phyloP scores from a whole-genome alignment of 2,329 filamentous ascomycete species.

The Helicocarpus griseus region DNA sequence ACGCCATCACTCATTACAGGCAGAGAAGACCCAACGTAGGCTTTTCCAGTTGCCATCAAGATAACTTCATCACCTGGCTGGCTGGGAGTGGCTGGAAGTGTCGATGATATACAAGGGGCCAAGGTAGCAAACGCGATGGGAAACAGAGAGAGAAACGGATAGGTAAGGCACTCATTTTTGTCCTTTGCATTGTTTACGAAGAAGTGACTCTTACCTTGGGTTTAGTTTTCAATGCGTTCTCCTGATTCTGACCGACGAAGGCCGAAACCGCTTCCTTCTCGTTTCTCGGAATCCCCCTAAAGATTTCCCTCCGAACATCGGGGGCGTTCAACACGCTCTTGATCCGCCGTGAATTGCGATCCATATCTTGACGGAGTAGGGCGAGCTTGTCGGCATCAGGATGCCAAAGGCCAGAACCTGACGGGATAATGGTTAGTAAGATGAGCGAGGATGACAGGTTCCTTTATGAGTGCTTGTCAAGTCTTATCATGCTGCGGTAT shows the following conservation, averaged over 20 bases:
- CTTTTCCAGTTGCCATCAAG: too few species aligned
- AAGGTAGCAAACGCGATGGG: not conserved
- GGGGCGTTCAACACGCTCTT: slow-evolving; percentile 56
- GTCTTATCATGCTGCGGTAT: not conserved
- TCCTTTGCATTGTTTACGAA: not conserved
- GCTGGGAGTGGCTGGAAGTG: not conserved
- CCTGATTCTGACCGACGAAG: slow-evolving; percentile 60
- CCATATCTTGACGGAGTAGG: slow-evolving; percentile 62
- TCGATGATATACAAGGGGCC: not conserved
- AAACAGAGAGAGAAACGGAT: not conserved
- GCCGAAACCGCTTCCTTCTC: slow-evolving; percentile 55
- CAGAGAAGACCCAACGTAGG: not conserved
- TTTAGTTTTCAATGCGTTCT: slow-evolving; percentile 70
- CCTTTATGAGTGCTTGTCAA: not conserved
- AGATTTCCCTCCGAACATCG: slow-evolving; percentile 54
- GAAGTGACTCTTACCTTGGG: slow-evolving; percentile 56
- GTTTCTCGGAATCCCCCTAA: slow-evolving; percentile 46
- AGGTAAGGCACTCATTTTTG: not conserved
- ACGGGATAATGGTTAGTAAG: slow-evolving; percentile 9
- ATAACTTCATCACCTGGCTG: too few species aligned
- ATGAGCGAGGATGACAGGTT: not conserved
- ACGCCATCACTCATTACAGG: not conserved
- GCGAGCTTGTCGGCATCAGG: slow-evolving; percentile 59
- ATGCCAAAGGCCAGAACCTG: slow-evolving; percentile 72
- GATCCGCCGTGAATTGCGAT: slow-evolving; percentile 60